Evolutionary conservation across 192 early-diverging fungal species (phyloP), one percentile per base, ranked within the genome.

Genomic region (Linnemannia zychae): DNA sequence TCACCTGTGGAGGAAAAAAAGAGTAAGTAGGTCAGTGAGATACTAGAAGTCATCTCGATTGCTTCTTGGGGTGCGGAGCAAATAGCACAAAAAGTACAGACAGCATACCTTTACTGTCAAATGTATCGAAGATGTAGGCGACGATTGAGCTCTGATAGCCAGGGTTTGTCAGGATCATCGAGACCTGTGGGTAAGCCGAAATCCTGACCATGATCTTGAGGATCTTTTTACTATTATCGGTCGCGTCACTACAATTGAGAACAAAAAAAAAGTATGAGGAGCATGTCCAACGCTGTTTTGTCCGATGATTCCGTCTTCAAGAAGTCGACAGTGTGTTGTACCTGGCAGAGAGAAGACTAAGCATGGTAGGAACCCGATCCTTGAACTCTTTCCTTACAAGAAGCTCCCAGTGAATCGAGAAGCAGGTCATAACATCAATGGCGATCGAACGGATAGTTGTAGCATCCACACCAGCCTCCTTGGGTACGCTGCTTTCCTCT

Each of bases 351-450:
- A 85, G 57, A 12, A 85, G 46, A 18, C 49, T 52, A 20, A 85
- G 52, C 83, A 85, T 79, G 0, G 77, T 47, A 3, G 83, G 83
- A 1, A 85, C 73, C 2, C 78, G 74, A 48, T 85, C 83, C 38
- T 79, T 79, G 67, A 85, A 79, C 50, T 85, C 83, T 20, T 76
- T 85, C 63, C 78, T 73, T 47, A 79, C 31, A 9, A 85, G 47
- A 1, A 85, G 50, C 15, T 85, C 69, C 70, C 83, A 75, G 33
- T 79, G 66, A 13, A 60, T 71, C n/a, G 83, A 78, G 46, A 85
- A 79, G 53, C 78, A 85, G n/a, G 57, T 72, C 77, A 85, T 75
- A 24, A 85, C 79, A 31, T 85, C 83, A 22, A 79, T 24, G 0
- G 83, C 67, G 34, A 85, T 85, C n/a, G 77, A 36, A 34, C 69